Evolutionary conservation across 2,329 filamentous ascomycete species (phyloP), one percentile per base, ranked within the genome.

Genomic region (Ophiostoma piceae): DNA sequence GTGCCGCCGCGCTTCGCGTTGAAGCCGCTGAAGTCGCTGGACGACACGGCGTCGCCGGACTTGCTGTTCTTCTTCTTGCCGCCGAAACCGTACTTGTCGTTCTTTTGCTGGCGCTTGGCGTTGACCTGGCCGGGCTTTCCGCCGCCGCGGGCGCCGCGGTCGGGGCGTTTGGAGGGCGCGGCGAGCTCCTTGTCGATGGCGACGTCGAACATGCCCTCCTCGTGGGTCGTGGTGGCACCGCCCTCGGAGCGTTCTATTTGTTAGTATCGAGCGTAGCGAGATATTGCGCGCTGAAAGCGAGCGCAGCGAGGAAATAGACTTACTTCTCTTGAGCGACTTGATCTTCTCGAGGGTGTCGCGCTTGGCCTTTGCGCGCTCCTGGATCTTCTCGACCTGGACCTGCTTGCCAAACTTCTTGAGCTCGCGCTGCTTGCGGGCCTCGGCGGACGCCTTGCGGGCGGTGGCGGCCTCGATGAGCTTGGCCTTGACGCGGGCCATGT

Each of bases 401-500:
- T 96, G 92, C 84, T 99, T 99, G 79, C 95, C 95, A 78, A 98
- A 99, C 83, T 98, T 99, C 88, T 97, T 98, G 76, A 98, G 84
- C 79, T 99, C 95, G 73, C 95, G 86, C 82, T 94, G 90, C 82
- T 93, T 93, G 78, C 93, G 88, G 7, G 95, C 95, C 80, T 99
- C 95, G 32, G 91, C 89, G 37, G 92, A 87, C 0, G 95, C 94
- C 84, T 97, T 97, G 85, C 97, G 97, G 72, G 88, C 85, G 12
- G 94, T 92, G 0, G 94, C 95, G 77, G 96, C 92, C 76, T 98
- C 94, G 73, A 97, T 86, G 76, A 98, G 83, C 85, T 96, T 96
- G 77, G 90, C 88, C 84, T 96, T 96, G 78, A 99, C 92, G 84
- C 92, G 94, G 78, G 92, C 92, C 95, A 99, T 99, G 80, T 97